These are phyloP conservation scores for Neckera pumila DNA, from an alignment of 225 moss, liverwort and hornwort species.

Conservation along the genomic window DNA sequence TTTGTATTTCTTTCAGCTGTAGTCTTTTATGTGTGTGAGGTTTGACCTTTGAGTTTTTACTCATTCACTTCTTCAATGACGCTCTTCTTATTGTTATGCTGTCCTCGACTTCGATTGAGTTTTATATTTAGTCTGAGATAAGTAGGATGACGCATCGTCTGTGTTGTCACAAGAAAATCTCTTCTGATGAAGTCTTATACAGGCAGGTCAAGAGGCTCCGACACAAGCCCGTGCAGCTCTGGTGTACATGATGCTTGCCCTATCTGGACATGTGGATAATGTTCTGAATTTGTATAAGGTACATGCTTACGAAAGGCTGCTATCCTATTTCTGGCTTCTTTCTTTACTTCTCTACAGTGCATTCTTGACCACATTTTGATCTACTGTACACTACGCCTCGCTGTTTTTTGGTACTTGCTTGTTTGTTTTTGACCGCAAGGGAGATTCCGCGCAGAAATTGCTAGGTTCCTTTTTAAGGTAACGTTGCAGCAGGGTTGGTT, in stretches of 20 bases:
- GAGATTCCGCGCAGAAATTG: background rate
- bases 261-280: constrained; percentile 83
- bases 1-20: background rate
- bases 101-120: background rate
- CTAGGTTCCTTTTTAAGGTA: background rate
- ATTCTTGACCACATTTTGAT: background rate
- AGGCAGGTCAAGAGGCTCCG: constrained; percentile 74
- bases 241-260: constrained; percentile 78
- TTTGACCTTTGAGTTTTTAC: background rate
- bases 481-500: background rate
- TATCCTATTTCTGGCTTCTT: background rate
- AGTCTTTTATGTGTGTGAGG: background rate
- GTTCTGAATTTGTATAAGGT: constrained; percentile 75
- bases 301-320: background rate
- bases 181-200: constrained; percentile 35
- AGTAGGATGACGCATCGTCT: background rate
- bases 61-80: background rate
- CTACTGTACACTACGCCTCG: background rate
- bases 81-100: background rate
- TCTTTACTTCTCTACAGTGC: background rate
- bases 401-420: background rate
- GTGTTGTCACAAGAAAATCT: background rate
- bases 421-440: background rate
- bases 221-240: constrained; percentile 61
- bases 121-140: background rate